Percentiles rank a stretch among this genome's conserved stretches.
phyloP scores from a whole-genome alignment of 768 basidiomycete genomes.

The Amanita jacksonii region DNA sequence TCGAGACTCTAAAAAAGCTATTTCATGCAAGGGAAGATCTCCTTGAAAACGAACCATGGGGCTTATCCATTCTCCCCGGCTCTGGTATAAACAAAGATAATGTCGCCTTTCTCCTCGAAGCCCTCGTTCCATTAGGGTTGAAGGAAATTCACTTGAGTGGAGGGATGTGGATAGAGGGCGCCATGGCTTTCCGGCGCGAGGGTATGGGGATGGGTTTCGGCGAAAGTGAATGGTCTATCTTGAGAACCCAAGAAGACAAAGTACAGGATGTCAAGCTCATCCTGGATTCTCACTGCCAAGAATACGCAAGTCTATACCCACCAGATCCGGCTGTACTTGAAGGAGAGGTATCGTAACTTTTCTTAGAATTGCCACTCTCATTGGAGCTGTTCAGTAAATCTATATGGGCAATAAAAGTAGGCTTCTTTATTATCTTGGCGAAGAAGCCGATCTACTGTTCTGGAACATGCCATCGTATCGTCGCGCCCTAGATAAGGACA shows the following conservation, averaged over 20 bases:
- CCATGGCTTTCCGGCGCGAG: slow-evolving; percentile 38
- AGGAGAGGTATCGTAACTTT: background rate
- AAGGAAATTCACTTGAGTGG: slow-evolving; percentile 71
- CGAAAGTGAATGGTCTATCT: slow-evolving; percentile 55
- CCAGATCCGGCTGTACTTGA: background rate
- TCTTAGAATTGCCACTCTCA: too few relatives aligned
- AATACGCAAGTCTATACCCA: slow-evolving; percentile 11
- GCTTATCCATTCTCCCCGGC: slow-evolving; percentile 55
- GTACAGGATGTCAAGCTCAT: slow-evolving; percentile 43
- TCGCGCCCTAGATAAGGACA: too few relatives aligned
- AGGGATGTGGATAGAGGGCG: slow-evolving; percentile 49
- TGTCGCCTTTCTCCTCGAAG: slow-evolving; percentile 35
- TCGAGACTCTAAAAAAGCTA: slow-evolving; percentile 31
- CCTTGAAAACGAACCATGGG: slow-evolving; percentile 28
- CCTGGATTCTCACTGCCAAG: slow-evolving; percentile 28
- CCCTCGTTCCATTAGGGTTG: slow-evolving; percentile 46
- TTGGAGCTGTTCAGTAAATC: too few relatives aligned
- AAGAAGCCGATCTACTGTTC: too few relatives aligned
- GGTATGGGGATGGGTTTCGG: slow-evolving; percentile 63
- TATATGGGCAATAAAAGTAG: too few relatives aligned
- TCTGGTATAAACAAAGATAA: slow-evolving; percentile 62
- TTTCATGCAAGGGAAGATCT: slow-evolving; percentile 26
- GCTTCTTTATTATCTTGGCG: too few relatives aligned
- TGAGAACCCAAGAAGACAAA: slow-evolving; percentile 47
- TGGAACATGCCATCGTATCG: too few relatives aligned